Conservation (phyloP, 2,329 filamentous ascomycete species). For the Colletotrichum orchidophilum region DNA sequence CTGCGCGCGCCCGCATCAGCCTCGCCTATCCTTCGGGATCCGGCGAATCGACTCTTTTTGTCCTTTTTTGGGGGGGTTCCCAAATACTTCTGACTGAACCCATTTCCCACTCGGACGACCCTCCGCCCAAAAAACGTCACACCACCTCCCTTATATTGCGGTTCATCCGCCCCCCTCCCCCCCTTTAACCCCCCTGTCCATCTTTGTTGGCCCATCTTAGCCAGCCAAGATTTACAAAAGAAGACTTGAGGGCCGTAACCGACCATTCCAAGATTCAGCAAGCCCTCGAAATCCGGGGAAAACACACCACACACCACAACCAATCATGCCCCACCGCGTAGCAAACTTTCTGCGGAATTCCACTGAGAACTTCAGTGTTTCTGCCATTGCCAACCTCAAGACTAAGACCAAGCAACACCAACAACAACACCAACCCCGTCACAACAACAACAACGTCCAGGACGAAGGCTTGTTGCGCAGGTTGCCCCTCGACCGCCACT, state of each 20-base stretch:
- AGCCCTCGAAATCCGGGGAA: conserved; percentile 20
- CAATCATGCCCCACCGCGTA: conserved; percentile 66
- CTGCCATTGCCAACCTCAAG: conserved; percentile 57
- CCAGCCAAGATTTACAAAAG: conserved; percentile 25
- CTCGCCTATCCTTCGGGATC: conserved; percentile 32
- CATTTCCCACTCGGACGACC: conserved; percentile 5
- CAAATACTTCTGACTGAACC: neutral
- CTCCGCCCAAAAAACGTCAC: conserved; percentile 23
- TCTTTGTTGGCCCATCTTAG: conserved; percentile 30
- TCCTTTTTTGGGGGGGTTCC: conserved; percentile 2
- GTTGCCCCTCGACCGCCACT: conserved; percentile 25
- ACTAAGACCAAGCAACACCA: conserved; percentile 38
- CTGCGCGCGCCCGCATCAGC: conserved; percentile 5
- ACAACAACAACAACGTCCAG: conserved; percentile 1
- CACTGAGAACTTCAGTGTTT: conserved; percentile 53
- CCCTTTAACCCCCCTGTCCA: conserved; percentile 12
- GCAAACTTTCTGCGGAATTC: conserved; percentile 66
- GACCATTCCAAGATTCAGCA: conserved; percentile 2
- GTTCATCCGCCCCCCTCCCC: conserved; percentile 6
- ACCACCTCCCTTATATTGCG: conserved; percentile 9
- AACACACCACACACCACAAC: conserved; percentile 3
- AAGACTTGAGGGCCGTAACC: conserved; percentile 14
- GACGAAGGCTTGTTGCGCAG: conserved; percentile 26
- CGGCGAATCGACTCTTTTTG: conserved; percentile 22
- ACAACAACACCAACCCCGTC: conserved; percentile 1